phyloP scores from a whole-genome alignment of 352 stramenopile species.

The Pythium scleroteichum region DNA sequence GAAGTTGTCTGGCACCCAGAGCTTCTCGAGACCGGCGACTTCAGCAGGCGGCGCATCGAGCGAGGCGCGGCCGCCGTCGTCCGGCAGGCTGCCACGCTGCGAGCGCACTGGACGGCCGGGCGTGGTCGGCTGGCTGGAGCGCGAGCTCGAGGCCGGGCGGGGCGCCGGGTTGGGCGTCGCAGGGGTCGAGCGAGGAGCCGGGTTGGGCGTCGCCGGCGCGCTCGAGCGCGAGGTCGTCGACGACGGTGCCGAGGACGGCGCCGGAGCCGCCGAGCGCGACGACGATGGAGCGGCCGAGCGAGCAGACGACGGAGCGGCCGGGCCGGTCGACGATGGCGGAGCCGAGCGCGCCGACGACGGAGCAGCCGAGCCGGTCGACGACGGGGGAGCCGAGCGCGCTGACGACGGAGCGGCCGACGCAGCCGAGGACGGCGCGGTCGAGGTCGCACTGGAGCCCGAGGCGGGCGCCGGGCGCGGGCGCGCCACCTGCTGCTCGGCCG shows the following conservation, averaged over 20 bases:
- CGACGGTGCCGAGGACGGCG: constrained; percentile 20
- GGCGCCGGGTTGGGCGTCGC: constrained; percentile 5
- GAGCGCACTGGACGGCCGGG: constrained; percentile 19
- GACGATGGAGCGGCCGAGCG: constrained; percentile 3
- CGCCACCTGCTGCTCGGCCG: constrained; percentile 21
- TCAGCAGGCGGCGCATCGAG: constrained; percentile 53
- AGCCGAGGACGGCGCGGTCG: not conserved
- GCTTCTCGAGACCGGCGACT: constrained; percentile 76
- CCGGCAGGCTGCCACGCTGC: constrained; percentile 27
- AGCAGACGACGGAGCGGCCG: constrained; percentile 19
- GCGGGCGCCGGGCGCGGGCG: constrained; percentile 23
- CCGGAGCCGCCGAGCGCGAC: not conserved
- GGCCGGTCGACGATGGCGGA: constrained; percentile 16
- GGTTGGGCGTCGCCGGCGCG: constrained; percentile 12
- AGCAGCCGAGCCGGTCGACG: constrained; percentile 2
- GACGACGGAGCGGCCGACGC: not conserved
- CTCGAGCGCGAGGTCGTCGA: constrained; percentile 11
- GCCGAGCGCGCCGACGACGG: not conserved
- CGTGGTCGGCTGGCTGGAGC: not conserved
- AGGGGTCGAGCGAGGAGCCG: constrained; percentile 18
- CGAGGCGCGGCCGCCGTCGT: constrained; percentile 41
- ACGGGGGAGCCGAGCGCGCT: constrained; percentile 18
- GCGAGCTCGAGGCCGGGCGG: constrained; percentile 5
- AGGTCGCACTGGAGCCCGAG: not conserved
- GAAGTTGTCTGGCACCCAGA: constrained; percentile 89